Conservation (phyloP, 768 basidiomycete genomes). For the Boletellus ananas region DNA sequence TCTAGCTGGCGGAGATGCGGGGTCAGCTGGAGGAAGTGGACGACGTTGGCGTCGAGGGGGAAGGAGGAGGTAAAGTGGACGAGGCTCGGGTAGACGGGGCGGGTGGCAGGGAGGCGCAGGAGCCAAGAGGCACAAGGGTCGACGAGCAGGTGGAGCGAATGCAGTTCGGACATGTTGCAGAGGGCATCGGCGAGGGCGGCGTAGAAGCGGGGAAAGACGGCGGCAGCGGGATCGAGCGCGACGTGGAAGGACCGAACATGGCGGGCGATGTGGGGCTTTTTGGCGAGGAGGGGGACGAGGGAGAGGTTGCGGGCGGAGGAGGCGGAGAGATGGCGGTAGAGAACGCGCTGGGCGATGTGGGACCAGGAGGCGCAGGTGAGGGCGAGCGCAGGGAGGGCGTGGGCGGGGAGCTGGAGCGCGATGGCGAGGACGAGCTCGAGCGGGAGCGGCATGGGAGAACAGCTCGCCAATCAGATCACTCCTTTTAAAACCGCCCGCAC, state of each 20-base stretch:
- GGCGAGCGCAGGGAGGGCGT: constrained; percentile 43
- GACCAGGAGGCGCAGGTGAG: constrained; percentile 9
- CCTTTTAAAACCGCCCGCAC: too few species aligned
- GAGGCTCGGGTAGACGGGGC: constrained; percentile 41
- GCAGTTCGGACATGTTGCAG: constrained; percentile 56
- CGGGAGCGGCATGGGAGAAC: constrained; percentile 39
- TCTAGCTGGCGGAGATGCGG: constrained; percentile 56
- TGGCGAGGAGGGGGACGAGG: constrained; percentile 55
- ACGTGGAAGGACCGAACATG: constrained; percentile 62
- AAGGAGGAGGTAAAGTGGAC: constrained; percentile 58
- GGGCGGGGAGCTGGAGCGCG: constrained; percentile 33
- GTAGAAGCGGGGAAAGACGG: constrained; percentile 47
- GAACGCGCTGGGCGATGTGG: constrained; percentile 49
- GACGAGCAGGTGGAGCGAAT: constrained; percentile 46
- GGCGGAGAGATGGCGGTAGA: constrained; percentile 57
- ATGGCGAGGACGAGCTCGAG: constrained; percentile 60
- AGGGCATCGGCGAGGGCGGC: constrained; percentile 49
- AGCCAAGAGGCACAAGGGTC: constrained; percentile 54
- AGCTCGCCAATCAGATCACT: too few species aligned
- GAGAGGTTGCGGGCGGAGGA: constrained; percentile 44
- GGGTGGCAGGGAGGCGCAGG: constrained; percentile 33
- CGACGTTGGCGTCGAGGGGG: constrained; percentile 54
- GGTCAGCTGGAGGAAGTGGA: constrained; percentile 54
- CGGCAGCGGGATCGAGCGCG: constrained; percentile 40
- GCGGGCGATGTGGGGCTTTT: constrained; percentile 51